Evolutionary conservation across 805 yeast species (phyloP), one percentile per base, ranked within the genome.

Genomic region (Sugiyamaella americana): DNA sequence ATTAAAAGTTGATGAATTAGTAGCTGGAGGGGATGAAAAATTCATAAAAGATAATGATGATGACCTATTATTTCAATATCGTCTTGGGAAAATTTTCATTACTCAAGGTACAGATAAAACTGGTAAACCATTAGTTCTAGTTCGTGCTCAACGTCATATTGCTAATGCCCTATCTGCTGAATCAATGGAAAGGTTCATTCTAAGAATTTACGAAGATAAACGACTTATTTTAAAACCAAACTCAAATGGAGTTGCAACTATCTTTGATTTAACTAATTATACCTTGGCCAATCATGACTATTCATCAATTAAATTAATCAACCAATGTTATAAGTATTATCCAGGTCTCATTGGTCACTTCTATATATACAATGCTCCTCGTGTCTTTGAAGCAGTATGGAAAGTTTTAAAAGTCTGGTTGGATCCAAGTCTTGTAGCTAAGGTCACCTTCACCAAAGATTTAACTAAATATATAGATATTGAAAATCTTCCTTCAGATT

Each of bases 321-420:
- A 89, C 51, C 77, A 80, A 46, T 83, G 89, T 50, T 88, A 91
- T 64, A 95, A 95, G 0, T 95, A 89, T 62, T 93, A 89, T 63
- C 98, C 98, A 0, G 98, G 91, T 67, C 81, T 87, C 35, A 73
- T 93, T 50, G 96, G 96, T 20, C 77, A 76, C 46, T 69, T 93
- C 43, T 75, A 87, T 54, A 84, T 93, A 50, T 95, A 87, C 68
- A 85, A 85, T 57, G 97, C 98, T 0, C 98, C 98, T 20, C 88
- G 97, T 97, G 79, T 93, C 46, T 93, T 93, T 69, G 79, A 84
- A 43, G 89, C 96, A 18, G 86, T 91, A 49, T 93, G 98, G 98
- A 84, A 82, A 56, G 78, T 91, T 54, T 80, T 93, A 57, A 87
- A 87, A 65, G 81, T 82, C 57, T 91, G 97, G 98, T 71, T 91